Base-by-base conservation (phyloP, 1,139 yeast genomes). In the Casaregolazyma suthepensis region DNA sequence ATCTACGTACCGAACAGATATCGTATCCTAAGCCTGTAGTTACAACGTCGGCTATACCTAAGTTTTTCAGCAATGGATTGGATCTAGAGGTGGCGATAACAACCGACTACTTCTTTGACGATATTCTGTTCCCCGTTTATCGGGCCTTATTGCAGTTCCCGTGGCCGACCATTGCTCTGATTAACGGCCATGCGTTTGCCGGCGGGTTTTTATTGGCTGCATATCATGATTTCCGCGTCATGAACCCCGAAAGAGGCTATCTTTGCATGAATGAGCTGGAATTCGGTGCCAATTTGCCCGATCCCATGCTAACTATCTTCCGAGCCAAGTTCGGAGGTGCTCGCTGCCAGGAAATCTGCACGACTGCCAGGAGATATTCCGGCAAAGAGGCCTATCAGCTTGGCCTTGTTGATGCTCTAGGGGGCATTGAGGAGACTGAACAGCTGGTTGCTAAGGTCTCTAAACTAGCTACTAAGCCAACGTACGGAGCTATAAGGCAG, bases 151-250 rank as follows among this genome's bases (percentile, higher is more conserved):
- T 71, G 45, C 67, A 64, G 57, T 71, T 66, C 57, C 75, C 75
- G 9, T 66, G 70, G 65, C 75, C 75, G 3, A 69, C 73, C 2
- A 61, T 71, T 26, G 75, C 75, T 4, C 55, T 65, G 35, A 61
- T 71, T 48, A 71, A 70, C 53, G 75, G 75, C 43, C 75, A 71
- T 54, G 72, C 70, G 4, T 71, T 71, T 59, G 75, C 75, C 1
- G 75, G 73, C 1, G 75, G 73, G 1, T 70, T 71, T 54, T 67
- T 71, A 65, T 50, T 70, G 46, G 71, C 73, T 2, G 65, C 68
- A 40, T 66, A 70, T 58, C 72, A 70, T 54, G 75, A 71, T 58
- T 71, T 68, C 60, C 53, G 71, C 10, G 66, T 71, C 45, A 70
- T 70, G 74, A 71, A 72, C 56, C 72, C 71, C 7, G 54, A 57